Conservation (phyloP, 306 rosid genomes). For the Vicia villosa region DNA sequence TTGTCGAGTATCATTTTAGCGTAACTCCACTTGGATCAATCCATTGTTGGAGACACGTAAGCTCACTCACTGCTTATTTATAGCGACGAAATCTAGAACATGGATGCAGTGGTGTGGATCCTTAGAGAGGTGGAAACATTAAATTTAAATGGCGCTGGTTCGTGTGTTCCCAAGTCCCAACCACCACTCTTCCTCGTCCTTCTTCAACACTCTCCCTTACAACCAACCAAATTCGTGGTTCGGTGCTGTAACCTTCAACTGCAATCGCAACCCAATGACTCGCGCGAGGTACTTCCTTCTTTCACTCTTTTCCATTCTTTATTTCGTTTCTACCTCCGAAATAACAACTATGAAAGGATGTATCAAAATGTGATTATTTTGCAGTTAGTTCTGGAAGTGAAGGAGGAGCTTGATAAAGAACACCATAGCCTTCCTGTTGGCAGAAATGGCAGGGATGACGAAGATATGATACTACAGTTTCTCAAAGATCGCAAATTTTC, state of each 20-base stretch:
- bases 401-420: slow-evolving; percentile 76
- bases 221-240: slow-evolving; percentile 42
- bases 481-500: slow-evolving; percentile 83
- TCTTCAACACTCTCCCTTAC: slow-evolving; percentile 31
- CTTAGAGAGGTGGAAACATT: not conserved
- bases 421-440: slow-evolving; percentile 72
- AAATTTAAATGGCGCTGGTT: slow-evolving; percentile 56
- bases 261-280: slow-evolving; percentile 33
- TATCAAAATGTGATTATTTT: slow-evolving; percentile 17
- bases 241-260: slow-evolving; percentile 43
- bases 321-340: too few species aligned
- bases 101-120: not conserved
- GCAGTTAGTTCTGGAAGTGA: slow-evolving; percentile 84
- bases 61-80: not conserved
- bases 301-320: not conserved
- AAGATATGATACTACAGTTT: slow-evolving; percentile 91
- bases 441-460: slow-evolving; percentile 90
- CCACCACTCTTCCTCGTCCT: slow-evolving; percentile 43
- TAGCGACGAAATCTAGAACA: not conserved
- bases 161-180: slow-evolving; percentile 46
- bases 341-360: not conserved
- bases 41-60: not conserved
- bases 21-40: too few species aligned
- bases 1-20: not conserved
- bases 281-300: slow-evolving; percentile 56